Conservation (phyloP, 2,329 filamentous ascomycete species). For the Pseudogymnoascus sp. region DNA sequence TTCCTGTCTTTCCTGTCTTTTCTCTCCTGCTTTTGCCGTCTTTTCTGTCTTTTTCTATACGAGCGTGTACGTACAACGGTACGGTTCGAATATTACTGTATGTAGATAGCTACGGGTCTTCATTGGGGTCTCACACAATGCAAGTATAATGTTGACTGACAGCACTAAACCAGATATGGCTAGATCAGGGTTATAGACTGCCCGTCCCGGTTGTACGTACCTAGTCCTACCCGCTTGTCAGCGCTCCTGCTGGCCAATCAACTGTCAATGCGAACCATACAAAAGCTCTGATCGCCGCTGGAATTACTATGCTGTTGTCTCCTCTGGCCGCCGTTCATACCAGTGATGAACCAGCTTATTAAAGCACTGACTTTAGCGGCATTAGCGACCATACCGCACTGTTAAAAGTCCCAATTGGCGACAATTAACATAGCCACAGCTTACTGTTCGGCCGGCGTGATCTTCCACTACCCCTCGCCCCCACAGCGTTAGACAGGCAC, state of each 20-base stretch:
- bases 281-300: too few species aligned
- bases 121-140: neutral
- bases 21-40: neutral
- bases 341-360: neutral
- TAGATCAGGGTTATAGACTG: constrained; percentile 1
- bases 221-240: neutral
- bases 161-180: neutral
- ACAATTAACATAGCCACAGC: neutral
- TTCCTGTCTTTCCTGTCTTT: too few species aligned
- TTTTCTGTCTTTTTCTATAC: neutral
- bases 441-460: too few species aligned
- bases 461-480: neutral
- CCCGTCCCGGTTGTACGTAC: neutral
- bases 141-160: neutral
- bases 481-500: neutral
- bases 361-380: neutral
- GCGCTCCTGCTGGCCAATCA: neutral
- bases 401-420: neutral
- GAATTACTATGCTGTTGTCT: too few species aligned
- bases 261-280: too few species aligned
- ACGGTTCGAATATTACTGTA: too few species aligned
- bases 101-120: neutral
- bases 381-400: neutral
- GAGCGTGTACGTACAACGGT: too few species aligned
- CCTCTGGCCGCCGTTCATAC: neutral